Evolutionary conservation across 495 filamentous ascomycete genomes (phyloP).

Genomic region (Penicillium parvum): DNA sequence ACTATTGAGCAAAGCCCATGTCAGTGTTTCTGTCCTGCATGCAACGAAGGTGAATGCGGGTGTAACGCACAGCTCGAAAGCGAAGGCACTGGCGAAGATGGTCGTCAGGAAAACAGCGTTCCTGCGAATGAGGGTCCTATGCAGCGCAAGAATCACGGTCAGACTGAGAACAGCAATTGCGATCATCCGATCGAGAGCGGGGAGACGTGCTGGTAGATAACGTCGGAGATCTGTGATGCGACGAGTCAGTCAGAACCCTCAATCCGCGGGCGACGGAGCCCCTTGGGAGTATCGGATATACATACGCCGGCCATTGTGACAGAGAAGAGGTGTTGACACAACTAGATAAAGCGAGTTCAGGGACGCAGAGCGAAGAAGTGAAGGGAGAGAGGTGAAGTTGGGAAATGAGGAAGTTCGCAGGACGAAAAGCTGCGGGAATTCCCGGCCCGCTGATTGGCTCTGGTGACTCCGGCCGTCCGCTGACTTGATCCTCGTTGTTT

Average conservation of each 20-base stretch:
- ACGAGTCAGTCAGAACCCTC: constrained; percentile 29
- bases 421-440: constrained; percentile 44
- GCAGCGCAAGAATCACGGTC: constrained; percentile 20
- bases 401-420: constrained; percentile 30
- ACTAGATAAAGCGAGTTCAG: constrained; percentile 9
- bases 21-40: constrained; percentile 9
- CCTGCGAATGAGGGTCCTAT: constrained; percentile 74
- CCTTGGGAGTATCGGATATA: constrained; percentile 4
- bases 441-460: constrained; percentile 42
- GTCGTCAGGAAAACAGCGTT: constrained; percentile 82
- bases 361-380: constrained; percentile 7
- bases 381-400: constrained; percentile 17
- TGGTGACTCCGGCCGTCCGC: constrained; percentile 21
- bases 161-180: constrained; percentile 14
- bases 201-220: constrained; percentile 78
- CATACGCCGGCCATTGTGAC: constrained; percentile 53
- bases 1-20: constrained; percentile 43
- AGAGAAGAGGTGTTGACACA: constrained; percentile 18
- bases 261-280: background rate
- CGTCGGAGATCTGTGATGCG: constrained; percentile 48
- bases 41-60: constrained; percentile 2
- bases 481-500: constrained; percentile 7
- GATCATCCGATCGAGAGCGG: constrained; percentile 15
- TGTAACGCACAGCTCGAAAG: constrained; percentile 79
- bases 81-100: constrained; percentile 85